Evolutionary conservation across 345 rosid species (phyloP).

Genomic region (Nasturtium officinale): DNA sequence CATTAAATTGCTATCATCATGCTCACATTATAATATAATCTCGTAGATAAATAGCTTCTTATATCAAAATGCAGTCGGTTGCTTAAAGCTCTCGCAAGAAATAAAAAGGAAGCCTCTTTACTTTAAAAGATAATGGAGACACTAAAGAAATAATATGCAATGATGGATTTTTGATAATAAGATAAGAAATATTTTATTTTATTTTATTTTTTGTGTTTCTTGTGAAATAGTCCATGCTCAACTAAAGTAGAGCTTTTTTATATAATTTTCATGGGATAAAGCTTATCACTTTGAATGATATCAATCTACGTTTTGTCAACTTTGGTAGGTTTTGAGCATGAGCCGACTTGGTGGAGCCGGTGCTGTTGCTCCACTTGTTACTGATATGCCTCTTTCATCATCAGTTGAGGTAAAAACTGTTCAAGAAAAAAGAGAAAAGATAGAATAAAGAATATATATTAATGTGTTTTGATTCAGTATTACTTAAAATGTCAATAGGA

Average conservation of each 20-base stretch:
- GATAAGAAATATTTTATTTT: conserved; percentile 2
- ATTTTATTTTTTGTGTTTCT: not conserved
- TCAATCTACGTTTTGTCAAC: conserved; percentile 36
- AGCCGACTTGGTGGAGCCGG: conserved; percentile 98
- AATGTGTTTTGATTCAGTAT: conserved; percentile 12
- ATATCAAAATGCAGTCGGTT: conserved; percentile 43
- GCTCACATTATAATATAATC: conserved; percentile 30
- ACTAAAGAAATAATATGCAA: conserved; percentile 37
- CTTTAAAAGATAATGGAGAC: conserved; percentile 38
- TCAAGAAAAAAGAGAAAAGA: not conserved
- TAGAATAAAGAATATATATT: conserved; percentile 9
- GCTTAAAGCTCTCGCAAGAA: conserved; percentile 38
- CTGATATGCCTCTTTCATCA: conserved; percentile 81
- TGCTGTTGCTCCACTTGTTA: conserved; percentile 98
- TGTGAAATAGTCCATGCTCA: conserved; percentile 37
- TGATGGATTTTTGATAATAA: conserved; percentile 37
- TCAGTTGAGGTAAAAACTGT: conserved; percentile 74
- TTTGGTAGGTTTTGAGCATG: conserved; percentile 94
- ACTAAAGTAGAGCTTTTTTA: conserved; percentile 17
- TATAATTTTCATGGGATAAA: conserved; percentile 25
- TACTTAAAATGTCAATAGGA: conserved; percentile 50
- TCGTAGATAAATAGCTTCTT: conserved; percentile 2
- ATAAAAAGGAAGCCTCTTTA: conserved; percentile 29
- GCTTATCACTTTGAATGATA: conserved; percentile 34
- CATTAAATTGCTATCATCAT: conserved; percentile 28